phyloP scores from a whole-genome alignment of 345 rosid genomes.

The Linum lewisii region DNA sequence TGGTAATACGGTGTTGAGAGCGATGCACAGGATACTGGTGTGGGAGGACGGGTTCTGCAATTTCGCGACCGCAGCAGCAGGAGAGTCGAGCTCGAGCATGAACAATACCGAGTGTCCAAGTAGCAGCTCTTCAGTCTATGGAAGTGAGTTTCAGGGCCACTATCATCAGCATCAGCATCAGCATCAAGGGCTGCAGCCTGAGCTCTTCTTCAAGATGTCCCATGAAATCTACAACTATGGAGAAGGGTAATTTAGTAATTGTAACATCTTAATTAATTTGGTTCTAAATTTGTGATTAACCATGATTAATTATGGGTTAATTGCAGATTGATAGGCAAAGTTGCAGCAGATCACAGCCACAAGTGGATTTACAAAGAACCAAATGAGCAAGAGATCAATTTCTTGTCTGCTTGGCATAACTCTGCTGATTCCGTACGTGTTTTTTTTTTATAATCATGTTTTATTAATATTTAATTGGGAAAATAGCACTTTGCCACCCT shows the following conservation, averaged over 20 bases:
- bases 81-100: conserved; percentile 29
- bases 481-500: no score
- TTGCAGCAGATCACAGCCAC: conserved; percentile 91
- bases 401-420: conserved; percentile 92
- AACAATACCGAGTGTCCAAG: conserved; percentile 45
- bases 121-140: conserved; percentile 32
- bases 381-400: conserved; percentile 82
- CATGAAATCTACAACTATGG: conserved; percentile 99
- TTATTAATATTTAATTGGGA: no score
- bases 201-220: conserved; percentile 97
- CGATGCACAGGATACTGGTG: conserved; percentile 95
- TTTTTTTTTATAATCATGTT: no score
- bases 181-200: conserved; percentile 88
- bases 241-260: conserved; percentile 59
- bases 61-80: conserved; percentile 73
- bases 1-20: conserved; percentile 2
- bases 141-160: conserved; percentile 41
- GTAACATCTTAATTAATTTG: background rate
- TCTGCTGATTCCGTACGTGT: conserved; percentile 82
- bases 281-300: no score
- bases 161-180: conserved; percentile 11
- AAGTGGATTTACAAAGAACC: conserved; percentile 95
- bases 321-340: conserved; percentile 92
- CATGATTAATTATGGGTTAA: no score
- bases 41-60: conserved; percentile 99